Evolutionary conservation across 441 rosid genomes (phyloP), one percentile per base, ranked within the genome.

Genomic region (Pelargonium myrrhifolium): DNA sequence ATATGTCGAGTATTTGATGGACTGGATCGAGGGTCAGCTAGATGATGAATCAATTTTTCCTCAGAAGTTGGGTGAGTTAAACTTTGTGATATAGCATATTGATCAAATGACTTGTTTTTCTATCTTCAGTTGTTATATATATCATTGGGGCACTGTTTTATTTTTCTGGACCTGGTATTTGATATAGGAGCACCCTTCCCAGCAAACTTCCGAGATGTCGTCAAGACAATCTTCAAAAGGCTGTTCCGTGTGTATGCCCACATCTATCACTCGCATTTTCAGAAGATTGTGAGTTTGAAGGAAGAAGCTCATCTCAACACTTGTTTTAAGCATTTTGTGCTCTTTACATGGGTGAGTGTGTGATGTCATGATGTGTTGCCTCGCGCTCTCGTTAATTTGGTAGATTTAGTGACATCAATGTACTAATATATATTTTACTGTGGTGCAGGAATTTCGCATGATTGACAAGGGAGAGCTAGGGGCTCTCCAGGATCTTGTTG

Each of bases 281-380:
- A 82, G 79, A 80, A 78, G 70, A 82, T 82, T 37, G 86, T 82
- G 63, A 78, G 59, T 31, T 58, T 82, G 63, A 80, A 82, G 70
- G 86, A 82, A 60, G 86, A 80, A 76, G 83, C 83, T 69, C 86
- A 82, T 67, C 73, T 82, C 35, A 82, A 82, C 45, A 82, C 86
- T 56, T 80, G 86, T 73, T 82, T 82, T 42, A 82, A 82, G 53
- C 86, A 82, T 72, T 82, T 80, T 22, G 77, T 82, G 60, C 69
- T 82, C 11, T 79, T 81, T 58, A 79, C 82, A 10, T 79, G 82
- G 78, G 85, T 81, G 70, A 75, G 82, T 9, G 9, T 14, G 35
- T 31, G 18, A 24, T 14, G 22, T 17, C 20, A 12, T 45, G 15
- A 24, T 4, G 11, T 24, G 40, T 40, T 65, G 39, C 55, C 55